Conservation (phyloP, 768 basidiomycete species). For the Flagelloscypha sp. region DNA sequence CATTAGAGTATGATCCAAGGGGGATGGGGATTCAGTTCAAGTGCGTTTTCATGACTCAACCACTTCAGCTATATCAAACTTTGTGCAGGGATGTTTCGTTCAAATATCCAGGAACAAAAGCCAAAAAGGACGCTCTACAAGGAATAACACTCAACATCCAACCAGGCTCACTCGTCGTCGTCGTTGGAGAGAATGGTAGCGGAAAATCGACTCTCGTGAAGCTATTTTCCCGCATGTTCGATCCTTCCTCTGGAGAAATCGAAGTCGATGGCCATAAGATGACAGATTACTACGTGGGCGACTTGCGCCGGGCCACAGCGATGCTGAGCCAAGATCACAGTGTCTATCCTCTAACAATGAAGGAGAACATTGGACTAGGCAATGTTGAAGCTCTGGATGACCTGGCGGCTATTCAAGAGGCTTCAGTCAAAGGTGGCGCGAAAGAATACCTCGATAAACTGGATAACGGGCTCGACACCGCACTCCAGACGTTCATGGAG, state of each 20-base stretch:
- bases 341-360: slow-evolving; percentile 39
- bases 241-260: slow-evolving; percentile 34
- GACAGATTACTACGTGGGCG: slow-evolving; percentile 24
- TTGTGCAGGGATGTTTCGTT: slow-evolving; percentile 42
- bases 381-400: slow-evolving; percentile 11
- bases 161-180: slow-evolving; percentile 40
- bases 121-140: slow-evolving; percentile 24
- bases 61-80: no score
- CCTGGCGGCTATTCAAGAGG: slow-evolving; percentile 16
- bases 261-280: slow-evolving; percentile 35
- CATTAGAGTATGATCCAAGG: no score
- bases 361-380: slow-evolving; percentile 33
- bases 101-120: slow-evolving; percentile 38
- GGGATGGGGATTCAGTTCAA: no score
- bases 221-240: slow-evolving; percentile 41
- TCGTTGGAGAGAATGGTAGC: slow-evolving; percentile 52
- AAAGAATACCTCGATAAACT: slow-evolving; percentile 12
- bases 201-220: slow-evolving; percentile 49
- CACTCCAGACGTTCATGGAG: slow-evolving; percentile 10
- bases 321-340: slow-evolving; percentile 42
- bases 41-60: no score
- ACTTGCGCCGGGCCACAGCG: slow-evolving; percentile 36
- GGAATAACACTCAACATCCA: slow-evolving; percentile 36
- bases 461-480: slow-evolving; percentile 12
- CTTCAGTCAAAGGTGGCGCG: slow-evolving; percentile 24